Evolutionary conservation across 2,329 filamentous ascomycete species (phyloP).

Genomic region (Aspergillus arachidicola): DNA sequence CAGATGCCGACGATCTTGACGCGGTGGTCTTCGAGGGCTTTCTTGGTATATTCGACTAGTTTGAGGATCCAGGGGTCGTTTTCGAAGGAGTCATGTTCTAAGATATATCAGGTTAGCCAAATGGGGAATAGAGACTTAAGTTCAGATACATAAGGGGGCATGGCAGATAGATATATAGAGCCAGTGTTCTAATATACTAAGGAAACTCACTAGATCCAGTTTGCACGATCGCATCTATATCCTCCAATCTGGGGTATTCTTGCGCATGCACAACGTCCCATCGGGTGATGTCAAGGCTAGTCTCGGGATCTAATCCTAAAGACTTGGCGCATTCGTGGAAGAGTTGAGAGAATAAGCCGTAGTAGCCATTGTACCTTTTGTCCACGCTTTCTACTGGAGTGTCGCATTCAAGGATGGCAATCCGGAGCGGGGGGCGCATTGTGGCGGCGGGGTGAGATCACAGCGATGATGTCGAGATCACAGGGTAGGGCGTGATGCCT

Average conservation of each 20-base stretch:
- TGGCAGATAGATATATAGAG: too few relatives aligned
- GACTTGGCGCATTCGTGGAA: conserved; percentile 58
- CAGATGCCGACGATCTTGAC: conserved; percentile 79
- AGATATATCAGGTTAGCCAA: background rate
- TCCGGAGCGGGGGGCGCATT: conserved; percentile 62
- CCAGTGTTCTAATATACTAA: background rate
- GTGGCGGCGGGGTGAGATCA: background rate
- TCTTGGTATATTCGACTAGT: conserved; percentile 68
- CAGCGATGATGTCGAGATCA: background rate
- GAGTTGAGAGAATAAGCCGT: conserved; percentile 67
- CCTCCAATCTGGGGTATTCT: conserved; percentile 70
- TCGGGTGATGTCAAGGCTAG: conserved; percentile 60
- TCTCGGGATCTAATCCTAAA: conserved; percentile 42
- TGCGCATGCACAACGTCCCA: conserved; percentile 72
- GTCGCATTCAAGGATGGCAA: conserved; percentile 89
- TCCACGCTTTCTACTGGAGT: conserved; percentile 68
- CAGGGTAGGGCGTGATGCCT: background rate
- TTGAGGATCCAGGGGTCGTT: conserved; percentile 74
- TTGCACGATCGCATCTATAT: conserved; percentile 80
- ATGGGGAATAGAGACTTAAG: background rate
- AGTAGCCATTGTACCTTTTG: conserved; percentile 71
- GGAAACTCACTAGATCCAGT: conserved; percentile 67
- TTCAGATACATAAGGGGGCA: conserved; percentile 1
- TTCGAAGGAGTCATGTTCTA: conserved; percentile 73
- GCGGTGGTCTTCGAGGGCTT: conserved; percentile 61